Base-by-base conservation (phyloP, 2,329 filamentous ascomycete genomes). In the Neoarthrinium moseri region DNA sequence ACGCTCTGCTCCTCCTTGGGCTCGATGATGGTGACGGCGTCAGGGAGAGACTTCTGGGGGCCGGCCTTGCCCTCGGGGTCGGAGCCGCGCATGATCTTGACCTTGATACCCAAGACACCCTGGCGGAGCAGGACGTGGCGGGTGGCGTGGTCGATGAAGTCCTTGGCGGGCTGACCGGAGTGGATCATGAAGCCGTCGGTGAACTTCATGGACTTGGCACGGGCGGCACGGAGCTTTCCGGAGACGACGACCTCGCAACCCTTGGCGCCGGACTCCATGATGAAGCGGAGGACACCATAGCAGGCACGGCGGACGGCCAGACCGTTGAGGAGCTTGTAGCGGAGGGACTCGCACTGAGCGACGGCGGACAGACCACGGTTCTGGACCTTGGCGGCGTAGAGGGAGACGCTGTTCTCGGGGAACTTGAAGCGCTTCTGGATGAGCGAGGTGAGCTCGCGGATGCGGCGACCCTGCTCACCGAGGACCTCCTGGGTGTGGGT, bases 361-460 rank as follows among this genome's bases (percentile, higher is more conserved):
- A 99, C 94, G 71, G 94, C 94, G 68, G 92, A 97, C 62, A 99
- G 91, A 89, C 94, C 94, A 73, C 94, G 92, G 84, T 96, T 97
- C 84, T 97, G 94, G 71, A 99, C 94, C 87, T 99, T 99, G 77
- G 94, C 95, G 78, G 94, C 94, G 77, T 99, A 99, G 70, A 99
- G 91, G 60, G 94, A 97, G 74, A 99, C 94, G 65, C 88, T 95
- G 89, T 97, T 97, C 83, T 97, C 92, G 78, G 94, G 92, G 87
- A 99, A 99, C 84, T 96, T 96, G 89, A 99, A 99, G 72, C 94
- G 91, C 89, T 99, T 97, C 84, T 99, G 95, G 84, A 99, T 99
- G 73, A 99, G 87, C 69, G 91, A 96, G 73, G 94, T 99, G 77
- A 99, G 91, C 84, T 99, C 94, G 75, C 94, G 92, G 77, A 99